phyloP scores from a whole-genome alignment of 2,329 filamentous ascomycete species.

The Aspergillus carbonarius region DNA sequence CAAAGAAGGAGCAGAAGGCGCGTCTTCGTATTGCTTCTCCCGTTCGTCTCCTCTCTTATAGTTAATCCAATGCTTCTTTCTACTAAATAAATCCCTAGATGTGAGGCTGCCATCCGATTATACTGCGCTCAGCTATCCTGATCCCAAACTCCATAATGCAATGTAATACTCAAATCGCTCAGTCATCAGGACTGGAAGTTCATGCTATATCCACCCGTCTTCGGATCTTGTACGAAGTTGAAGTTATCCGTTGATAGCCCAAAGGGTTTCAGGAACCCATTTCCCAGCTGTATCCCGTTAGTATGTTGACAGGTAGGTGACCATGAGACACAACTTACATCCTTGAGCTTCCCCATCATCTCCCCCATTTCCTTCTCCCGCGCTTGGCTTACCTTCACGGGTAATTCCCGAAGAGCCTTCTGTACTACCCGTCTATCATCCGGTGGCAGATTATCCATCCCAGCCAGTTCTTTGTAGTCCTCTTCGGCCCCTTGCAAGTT shows the following conservation, averaged over 20 bases:
- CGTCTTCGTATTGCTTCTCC: too few relatives aligned
- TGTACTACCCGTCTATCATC: conserved; percentile 69
- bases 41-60: too few relatives aligned
- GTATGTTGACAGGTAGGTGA: neutral
- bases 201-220: conserved; percentile 89
- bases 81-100: neutral
- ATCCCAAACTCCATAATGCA: neutral
- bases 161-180: neutral
- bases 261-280: conserved; percentile 89
- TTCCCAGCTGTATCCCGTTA: conserved; percentile 63
- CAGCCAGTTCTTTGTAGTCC: conserved; percentile 73
- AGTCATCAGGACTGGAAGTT: conserved; percentile 60
- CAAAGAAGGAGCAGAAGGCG: too few relatives aligned
- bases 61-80: neutral
- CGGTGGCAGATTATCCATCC: conserved; percentile 57
- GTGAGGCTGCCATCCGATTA: neutral
- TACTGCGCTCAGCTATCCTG: neutral
- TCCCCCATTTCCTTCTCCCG: conserved; percentile 87
- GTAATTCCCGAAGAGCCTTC: conserved; percentile 64
- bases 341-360: conserved; percentile 97
- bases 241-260: conserved; percentile 94
- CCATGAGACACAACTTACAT: conserved; percentile 49
- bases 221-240: conserved; percentile 87
- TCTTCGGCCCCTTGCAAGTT: conserved; percentile 73
- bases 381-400: conserved; percentile 68